phyloP scores from a whole-genome alignment of 805 yeast genomes.

The Metschnikowia sp. region DNA sequence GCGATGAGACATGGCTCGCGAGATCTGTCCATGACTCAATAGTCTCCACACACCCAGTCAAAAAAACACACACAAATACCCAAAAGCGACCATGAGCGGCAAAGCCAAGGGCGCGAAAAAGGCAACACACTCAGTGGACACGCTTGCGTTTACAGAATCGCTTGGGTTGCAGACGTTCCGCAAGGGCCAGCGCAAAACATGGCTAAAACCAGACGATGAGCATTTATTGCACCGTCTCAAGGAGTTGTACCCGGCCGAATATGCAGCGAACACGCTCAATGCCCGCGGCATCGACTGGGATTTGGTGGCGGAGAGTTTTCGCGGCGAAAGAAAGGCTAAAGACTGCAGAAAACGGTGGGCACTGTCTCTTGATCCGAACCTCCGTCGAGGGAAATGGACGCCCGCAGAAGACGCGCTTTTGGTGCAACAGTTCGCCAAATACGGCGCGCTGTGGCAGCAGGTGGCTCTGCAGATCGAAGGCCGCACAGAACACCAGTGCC shows the following conservation, averaged over 20 bases:
- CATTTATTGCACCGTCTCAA: slow-evolving; percentile 42
- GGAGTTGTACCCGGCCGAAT: slow-evolving; percentile 26
- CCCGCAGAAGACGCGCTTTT: slow-evolving; percentile 69
- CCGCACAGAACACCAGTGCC: slow-evolving; percentile 92
- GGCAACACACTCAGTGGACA: slow-evolving; percentile 35
- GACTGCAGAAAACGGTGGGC: slow-evolving; percentile 89
- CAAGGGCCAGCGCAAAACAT: slow-evolving; percentile 57
- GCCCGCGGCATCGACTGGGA: slow-evolving; percentile 61
- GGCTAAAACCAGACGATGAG: slow-evolving; percentile 77
- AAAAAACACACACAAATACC: too few relatives aligned
- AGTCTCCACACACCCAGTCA: too few relatives aligned
- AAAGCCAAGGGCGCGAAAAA: slow-evolving; percentile 6
- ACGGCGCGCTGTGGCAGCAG: slow-evolving; percentile 85
- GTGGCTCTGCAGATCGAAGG: slow-evolving; percentile 75
- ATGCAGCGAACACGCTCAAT: slow-evolving; percentile 21
- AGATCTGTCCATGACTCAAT: too few relatives aligned
- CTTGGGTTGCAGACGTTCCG: slow-evolving; percentile 74
- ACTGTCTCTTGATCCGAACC: slow-evolving; percentile 76
- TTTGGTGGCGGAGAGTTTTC: slow-evolving; percentile 42
- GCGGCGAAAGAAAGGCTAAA: slow-evolving; percentile 57
- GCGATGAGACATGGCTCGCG: too few relatives aligned
- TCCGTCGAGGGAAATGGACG: slow-evolving; percentile 87
- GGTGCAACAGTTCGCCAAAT: slow-evolving; percentile 56
- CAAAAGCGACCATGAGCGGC: slow-evolving; percentile 2
- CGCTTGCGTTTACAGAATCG: slow-evolving; percentile 61